Base-by-base conservation (phyloP, 1,284 basidiomycete species). In the Cryptococcus hybrid region DNA sequence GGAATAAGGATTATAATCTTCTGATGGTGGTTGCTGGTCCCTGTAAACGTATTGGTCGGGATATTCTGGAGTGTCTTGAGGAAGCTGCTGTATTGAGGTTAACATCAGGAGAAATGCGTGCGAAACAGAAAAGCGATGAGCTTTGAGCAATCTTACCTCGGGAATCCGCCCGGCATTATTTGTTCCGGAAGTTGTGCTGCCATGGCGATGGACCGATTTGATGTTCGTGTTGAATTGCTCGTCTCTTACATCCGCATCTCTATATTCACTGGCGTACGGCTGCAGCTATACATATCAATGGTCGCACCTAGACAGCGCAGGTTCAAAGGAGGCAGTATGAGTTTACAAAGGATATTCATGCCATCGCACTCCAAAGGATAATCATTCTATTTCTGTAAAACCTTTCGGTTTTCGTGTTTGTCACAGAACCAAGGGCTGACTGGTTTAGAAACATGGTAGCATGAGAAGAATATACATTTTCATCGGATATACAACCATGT, bases 111-210 rank as follows among this genome's bases (percentile, higher is more conserved):
- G 18, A 12, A 12, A 5, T 18, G 7, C 43, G 24, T 40, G 7
- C 49, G 12, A 15, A 44, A 13, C n/a, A n/a, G 43, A 7, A 1
- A 7, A 9, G 24, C 43, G 7, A 13, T 44, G 43, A 44, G 5
- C 8, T 13, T 7, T 44, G n/a, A n/a, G 7, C 43, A 9, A 18
- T 7, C 51, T 48, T 30, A 55, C 54, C 54, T 55, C 24, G 54
- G 47, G 24, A 13, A 55, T 3, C 47, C 38, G 1, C 54, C 54
- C 7, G 48, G 54, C 47, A 18, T 18, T 18, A 18, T 18, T 18
- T 18, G 18, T 18, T 18, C 18, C 18, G 40, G 40, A 42, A 12
- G 40, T 42, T 44, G 24, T 44, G 24, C 12, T 44, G 43, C 39
- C 39, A 13, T 30, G n/a, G 44, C n/a, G 39, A 36, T 24, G 44